Percentiles rank a stretch among this genome's conserved stretches.
Evolutionary conservation across 2,329 filamentous ascomycete species (phyloP).

Genomic region (Lasiodiplodia theobromae): DNA sequence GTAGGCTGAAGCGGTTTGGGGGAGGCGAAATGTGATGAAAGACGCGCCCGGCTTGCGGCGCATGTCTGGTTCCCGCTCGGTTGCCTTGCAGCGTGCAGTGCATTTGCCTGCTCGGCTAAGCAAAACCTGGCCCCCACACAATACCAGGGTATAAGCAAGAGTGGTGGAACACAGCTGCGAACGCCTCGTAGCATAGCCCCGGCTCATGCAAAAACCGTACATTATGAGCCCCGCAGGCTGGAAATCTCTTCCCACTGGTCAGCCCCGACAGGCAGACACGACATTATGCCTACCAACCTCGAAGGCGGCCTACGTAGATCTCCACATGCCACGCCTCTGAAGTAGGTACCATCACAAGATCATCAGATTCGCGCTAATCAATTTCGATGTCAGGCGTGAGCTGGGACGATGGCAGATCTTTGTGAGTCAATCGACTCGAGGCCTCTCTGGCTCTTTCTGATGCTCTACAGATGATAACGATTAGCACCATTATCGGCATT

Average conservation of each 20-base stretch:
- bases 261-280: neutral
- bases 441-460: neutral
- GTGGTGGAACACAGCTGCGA: neutral
- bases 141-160: neutral
- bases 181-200: neutral
- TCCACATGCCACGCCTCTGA: conserved; percentile 5
- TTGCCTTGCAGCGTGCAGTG: neutral
- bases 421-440: neutral
- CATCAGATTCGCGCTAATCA: neutral
- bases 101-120: neutral
- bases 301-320: neutral
- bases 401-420: conserved; percentile 30
- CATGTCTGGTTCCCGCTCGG: neutral
- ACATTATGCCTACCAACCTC: neutral
- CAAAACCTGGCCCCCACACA: neutral
- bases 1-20: neutral
- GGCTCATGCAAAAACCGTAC: neutral
- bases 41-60: neutral
- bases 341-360: neutral
- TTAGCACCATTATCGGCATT: conserved; percentile 46
- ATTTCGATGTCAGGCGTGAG: conserved; percentile 6
- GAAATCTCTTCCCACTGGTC: neutral
- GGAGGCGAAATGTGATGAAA: neutral
- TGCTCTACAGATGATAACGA: conserved; percentile 43
- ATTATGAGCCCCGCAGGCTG: neutral